A percentile compares a stretch with the other conserved stretches of the same genome.
Conservation (phyloP, 805 yeast species). For the Nakazawaea sp. region DNA sequence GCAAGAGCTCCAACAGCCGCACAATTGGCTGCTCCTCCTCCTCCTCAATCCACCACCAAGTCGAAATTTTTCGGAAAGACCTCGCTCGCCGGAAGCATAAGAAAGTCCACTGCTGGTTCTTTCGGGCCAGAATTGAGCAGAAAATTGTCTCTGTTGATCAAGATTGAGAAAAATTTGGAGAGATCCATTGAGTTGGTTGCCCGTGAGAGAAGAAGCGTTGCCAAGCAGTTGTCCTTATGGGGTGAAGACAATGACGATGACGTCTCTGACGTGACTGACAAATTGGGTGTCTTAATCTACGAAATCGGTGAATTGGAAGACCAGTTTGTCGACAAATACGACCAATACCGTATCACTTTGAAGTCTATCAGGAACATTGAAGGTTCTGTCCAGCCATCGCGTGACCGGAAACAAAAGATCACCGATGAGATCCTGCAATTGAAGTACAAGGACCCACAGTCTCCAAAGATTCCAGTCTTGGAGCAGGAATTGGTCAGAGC, state of each 20-base stretch:
- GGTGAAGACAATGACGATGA: slow-evolving; percentile 85
- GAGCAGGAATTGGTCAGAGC: slow-evolving; percentile 90
- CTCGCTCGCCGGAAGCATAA: slow-evolving; percentile 47
- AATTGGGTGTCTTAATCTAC: slow-evolving; percentile 73
- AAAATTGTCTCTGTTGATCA: slow-evolving; percentile 66
- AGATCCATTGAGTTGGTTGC: slow-evolving; percentile 73
- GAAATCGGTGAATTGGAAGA: slow-evolving; percentile 86
- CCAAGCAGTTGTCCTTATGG: slow-evolving; percentile 79
- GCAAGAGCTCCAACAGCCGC: slow-evolving; percentile 96
- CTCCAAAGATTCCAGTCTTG: slow-evolving; percentile 71
- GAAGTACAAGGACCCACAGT: slow-evolving; percentile 80
- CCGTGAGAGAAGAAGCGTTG: slow-evolving; percentile 73
- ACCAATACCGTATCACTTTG: slow-evolving; percentile 77
- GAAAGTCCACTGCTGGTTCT: slow-evolving; percentile 70
- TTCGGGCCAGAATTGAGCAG: slow-evolving; percentile 77
- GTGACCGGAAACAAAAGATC: slow-evolving; percentile 80
- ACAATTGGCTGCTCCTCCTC: slow-evolving; percentile 89
- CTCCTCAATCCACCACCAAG: slow-evolving; percentile 90
- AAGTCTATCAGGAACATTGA: slow-evolving; percentile 80
- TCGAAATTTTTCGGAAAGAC: slow-evolving; percentile 85
- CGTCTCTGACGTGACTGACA: slow-evolving; percentile 80
- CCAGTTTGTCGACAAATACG: slow-evolving; percentile 80
- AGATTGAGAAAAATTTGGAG: slow-evolving; percentile 78
- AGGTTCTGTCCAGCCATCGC: slow-evolving; percentile 80
- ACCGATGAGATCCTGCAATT: slow-evolving; percentile 80